Percentiles rank a stretch among this genome's conserved stretches.
Evolutionary conservation across 2,329 filamentous ascomycete species (phyloP).

Genomic region (Leptographium wingfieldii): DNA sequence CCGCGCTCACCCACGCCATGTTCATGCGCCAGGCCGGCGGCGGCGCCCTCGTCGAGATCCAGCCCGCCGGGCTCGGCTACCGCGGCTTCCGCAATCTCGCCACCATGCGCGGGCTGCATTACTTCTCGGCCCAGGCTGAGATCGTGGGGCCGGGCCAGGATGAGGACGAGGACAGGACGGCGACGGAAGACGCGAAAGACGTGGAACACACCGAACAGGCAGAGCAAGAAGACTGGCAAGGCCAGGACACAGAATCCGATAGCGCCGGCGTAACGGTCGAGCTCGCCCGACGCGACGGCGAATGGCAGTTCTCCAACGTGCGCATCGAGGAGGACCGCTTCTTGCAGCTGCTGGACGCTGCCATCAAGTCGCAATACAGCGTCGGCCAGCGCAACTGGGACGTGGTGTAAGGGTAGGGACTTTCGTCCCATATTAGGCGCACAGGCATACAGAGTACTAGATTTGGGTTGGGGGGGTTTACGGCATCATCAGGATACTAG

Average conservation of each 20-base stretch:
- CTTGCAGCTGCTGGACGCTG: slow-evolving; percentile 8
- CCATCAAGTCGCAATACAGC: slow-evolving; percentile 8
- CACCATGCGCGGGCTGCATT: slow-evolving; percentile 21
- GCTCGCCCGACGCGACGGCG: not conserved
- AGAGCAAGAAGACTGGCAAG: not conserved
- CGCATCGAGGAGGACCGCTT: slow-evolving; percentile 6
- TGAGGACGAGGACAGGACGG: no score
- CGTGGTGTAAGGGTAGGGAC: not conserved
- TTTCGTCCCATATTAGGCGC: no score
- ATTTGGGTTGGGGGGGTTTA: no score
- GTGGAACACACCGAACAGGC: no score
- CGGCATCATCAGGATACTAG: no score
- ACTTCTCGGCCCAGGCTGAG: slow-evolving; percentile 23
- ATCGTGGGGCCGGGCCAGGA: slow-evolving; percentile 1
- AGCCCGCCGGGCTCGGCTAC: slow-evolving; percentile 22
- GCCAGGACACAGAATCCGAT: not conserved
- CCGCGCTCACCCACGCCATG: slow-evolving; percentile 28
- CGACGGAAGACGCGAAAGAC: no score
- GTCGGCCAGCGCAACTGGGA: slow-evolving; percentile 3
- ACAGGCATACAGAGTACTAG: no score
- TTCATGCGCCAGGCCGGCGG: slow-evolving; percentile 22
- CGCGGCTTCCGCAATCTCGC: slow-evolving; percentile 31
- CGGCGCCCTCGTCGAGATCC: slow-evolving; percentile 25
- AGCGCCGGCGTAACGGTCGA: no score
- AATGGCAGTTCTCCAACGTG: slow-evolving; percentile 8